These are phyloP conservation scores for Aechmea fasciata DNA, from an alignment of 176 grass and related monocot genomes.

Conservation along the genomic window DNA sequence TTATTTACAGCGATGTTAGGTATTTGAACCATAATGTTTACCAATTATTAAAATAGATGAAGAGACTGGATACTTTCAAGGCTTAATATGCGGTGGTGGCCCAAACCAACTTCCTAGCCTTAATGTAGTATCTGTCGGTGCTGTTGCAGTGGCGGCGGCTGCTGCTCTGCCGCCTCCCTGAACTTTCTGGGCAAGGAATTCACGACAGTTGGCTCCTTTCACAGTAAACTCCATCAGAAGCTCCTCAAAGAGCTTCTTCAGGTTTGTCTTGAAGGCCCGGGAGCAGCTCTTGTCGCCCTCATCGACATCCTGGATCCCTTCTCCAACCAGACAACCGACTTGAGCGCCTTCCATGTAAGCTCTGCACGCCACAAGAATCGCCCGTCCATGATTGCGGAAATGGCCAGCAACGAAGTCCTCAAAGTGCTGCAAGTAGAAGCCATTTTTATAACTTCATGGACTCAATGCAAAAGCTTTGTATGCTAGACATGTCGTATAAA, in stretches of 20 bases:
- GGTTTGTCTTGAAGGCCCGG: conserved; percentile 29
- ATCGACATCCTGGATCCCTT: conserved; percentile 53
- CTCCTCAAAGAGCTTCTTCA: conserved; percentile 34
- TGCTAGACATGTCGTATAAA: background rate
- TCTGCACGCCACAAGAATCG: conserved; percentile 53
- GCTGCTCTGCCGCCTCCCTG: background rate
- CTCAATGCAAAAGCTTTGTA: background rate
- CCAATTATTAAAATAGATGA: conserved; percentile 1
- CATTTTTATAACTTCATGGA: background rate
- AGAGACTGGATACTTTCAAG: conserved; percentile 10
- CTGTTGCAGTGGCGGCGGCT: background rate
- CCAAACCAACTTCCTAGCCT: conserved; percentile 11
- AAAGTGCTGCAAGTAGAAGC: conserved; percentile 42
- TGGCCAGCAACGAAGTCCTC: conserved; percentile 55
- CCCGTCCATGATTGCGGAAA: conserved; percentile 38
- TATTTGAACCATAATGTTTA: background rate
- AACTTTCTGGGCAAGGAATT: conserved; percentile 32
- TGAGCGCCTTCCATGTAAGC: conserved; percentile 69
- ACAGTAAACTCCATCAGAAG: conserved; percentile 40
- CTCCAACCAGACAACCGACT: conserved; percentile 54
- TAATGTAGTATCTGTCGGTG: conserved; percentile 17
- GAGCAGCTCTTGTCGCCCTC: conserved; percentile 69
- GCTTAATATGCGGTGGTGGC: background rate
- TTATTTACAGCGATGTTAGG: conserved; percentile 26
- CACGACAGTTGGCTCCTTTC: conserved; percentile 35